Evolutionary conservation across 1,284 basidiomycete species (phyloP).

Genomic region (Malassezia sympodialis): DNA sequence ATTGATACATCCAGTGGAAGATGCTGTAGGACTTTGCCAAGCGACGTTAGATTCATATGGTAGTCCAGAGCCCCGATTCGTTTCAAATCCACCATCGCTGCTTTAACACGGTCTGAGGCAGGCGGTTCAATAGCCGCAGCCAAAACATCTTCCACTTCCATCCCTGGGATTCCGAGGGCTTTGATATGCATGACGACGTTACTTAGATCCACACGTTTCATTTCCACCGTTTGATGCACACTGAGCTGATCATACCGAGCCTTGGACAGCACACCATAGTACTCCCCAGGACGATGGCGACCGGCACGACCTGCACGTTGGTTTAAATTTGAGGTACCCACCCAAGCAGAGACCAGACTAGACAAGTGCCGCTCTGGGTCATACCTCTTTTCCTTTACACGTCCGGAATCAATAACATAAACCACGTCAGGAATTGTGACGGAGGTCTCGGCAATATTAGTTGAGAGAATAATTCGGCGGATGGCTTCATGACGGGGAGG

Average conservation of each 20-base stretch:
- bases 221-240: constrained; percentile 83
- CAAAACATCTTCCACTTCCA: constrained; percentile 78
- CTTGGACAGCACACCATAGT: constrained; percentile 72
- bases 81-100: constrained; percentile 70
- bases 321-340: constrained; percentile 82
- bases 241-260: constrained; percentile 59
- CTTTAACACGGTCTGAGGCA: constrained; percentile 63
- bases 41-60: constrained; percentile 67
- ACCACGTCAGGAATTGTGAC: constrained; percentile 81
- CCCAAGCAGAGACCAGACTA: constrained; percentile 77
- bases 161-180: constrained; percentile 79
- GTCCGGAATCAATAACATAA: constrained; percentile 80
- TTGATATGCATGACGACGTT: constrained; percentile 69
- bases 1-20: constrained; percentile 81
- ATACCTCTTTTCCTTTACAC: constrained; percentile 85
- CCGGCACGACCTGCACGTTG: constrained; percentile 90
- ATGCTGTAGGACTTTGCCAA: constrained; percentile 78
- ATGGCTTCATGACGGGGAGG: constrained; percentile 53
- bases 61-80: constrained; percentile 80
- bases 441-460: constrained; percentile 93
- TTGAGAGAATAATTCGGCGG: constrained; percentile 71
- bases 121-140: constrained; percentile 81
- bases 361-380: constrained; percentile 81
- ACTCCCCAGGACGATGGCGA: constrained; percentile 80
- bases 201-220: constrained; percentile 60